Base-by-base conservation (phyloP, 73 alveolate species). In the Paraurostyla sp. region DNA sequence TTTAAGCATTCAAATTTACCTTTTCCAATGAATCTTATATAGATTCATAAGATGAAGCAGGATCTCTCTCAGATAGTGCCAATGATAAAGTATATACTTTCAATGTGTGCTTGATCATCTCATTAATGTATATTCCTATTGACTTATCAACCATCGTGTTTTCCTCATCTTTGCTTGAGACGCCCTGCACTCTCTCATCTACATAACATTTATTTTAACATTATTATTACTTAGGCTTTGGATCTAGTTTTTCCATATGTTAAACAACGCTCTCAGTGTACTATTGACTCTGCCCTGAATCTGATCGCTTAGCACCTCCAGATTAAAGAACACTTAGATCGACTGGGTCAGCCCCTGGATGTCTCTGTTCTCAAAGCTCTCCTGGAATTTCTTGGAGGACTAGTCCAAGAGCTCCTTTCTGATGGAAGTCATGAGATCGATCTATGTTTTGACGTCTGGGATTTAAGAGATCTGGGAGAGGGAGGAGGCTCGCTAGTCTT, bases 11-110 rank as follows among this genome's bases (percentile, higher is more conserved):
- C 22, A 6, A n/a, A 29, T 13, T 52, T 78, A 78, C 89, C 41
- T 89, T 80, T 49, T 89, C 83, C 1, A 89, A 52, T 0, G 89
- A 62, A 23, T 89, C 91, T 38, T 80, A 63, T 16, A 89, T 71
- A 25, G 94, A 57, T 45, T 89, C 88, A 71, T 80, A 81, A 22
- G 94, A 54, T 22, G 76, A 81, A 11, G 85, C 69, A 25, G 95
- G 90, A 76, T 90, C 89, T 48, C 95, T 65, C 50, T 90, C 95
- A 41, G 90, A 33, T 2, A 90, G 76, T 0, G 92, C 85, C 48
- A 82, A 25, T 0, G 90, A 65, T 29, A 90, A 71, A 23, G 83
- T 68, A 51, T 82, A 90, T 4, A 90, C 84, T 58, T 73, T 87
- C 27, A 43, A 41, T n/a, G 92, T 90, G 51, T 40, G 60, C 56